phyloP scores from a whole-genome alignment of 2,329 filamentous ascomycete genomes.

The Alternaria dauci region DNA sequence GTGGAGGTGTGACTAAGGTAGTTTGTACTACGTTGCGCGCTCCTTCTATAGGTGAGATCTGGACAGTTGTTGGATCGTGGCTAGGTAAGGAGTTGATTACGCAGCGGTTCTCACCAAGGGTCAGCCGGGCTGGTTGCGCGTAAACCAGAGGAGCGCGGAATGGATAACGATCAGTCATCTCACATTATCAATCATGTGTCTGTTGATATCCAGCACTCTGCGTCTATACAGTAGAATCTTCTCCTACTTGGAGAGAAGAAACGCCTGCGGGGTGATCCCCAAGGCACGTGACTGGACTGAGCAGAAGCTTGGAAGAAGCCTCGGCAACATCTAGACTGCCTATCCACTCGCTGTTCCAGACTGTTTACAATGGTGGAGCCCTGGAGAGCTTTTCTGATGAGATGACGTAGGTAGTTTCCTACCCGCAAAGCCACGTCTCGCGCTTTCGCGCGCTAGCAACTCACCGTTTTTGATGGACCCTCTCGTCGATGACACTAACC shows the following conservation, averaged over 20 bases:
- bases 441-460: background rate
- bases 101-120: background rate
- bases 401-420: background rate
- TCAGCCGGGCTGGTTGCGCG: background rate
- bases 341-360: background rate
- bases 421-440: slow-evolving; percentile 1
- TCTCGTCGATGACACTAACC: slow-evolving; percentile 3
- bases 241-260: background rate
- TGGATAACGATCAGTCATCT: background rate
- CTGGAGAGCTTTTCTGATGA: background rate
- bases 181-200: background rate
- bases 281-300: background rate
- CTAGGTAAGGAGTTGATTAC: background rate
- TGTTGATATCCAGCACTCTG: background rate
- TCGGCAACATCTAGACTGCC: background rate
- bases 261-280: background rate
- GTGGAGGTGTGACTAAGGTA: background rate
- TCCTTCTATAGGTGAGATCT: background rate
- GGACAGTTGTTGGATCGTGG: background rate
- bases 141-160: background rate
- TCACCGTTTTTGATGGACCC: slow-evolving; percentile 6
- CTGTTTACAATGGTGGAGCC: slow-evolving; percentile 1
- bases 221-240: background rate
- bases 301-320: background rate
- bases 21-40: background rate